Percentiles rank a stretch among this genome's conserved stretches.
These are phyloP conservation scores for Naganishia vishniacii DNA, from an alignment of 768 basidiomycete genomes.

Conservation along the genomic window DNA sequence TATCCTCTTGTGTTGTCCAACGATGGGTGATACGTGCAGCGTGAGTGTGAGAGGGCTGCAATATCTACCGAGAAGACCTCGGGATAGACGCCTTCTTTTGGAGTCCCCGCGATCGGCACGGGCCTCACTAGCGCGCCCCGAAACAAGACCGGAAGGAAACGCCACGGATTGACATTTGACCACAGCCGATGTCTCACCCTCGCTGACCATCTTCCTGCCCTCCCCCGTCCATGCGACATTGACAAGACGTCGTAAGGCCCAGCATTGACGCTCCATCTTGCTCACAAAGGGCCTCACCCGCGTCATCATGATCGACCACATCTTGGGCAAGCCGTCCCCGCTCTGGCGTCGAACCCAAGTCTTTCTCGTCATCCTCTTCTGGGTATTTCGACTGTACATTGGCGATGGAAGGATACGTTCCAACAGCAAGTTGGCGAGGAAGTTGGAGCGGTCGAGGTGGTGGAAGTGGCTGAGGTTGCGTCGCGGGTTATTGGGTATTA, in stretches of 20 bases:
- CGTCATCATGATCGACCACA: slow-evolving; percentile 80
- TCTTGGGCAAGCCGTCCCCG: slow-evolving; percentile 77
- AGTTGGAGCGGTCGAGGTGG: slow-evolving; percentile 35
- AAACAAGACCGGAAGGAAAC: too few species aligned
- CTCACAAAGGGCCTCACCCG: neutral
- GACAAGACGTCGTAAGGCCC: too few species aligned
- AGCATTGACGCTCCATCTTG: too few species aligned
- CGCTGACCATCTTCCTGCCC: neutral
- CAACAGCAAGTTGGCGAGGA: slow-evolving; percentile 19
- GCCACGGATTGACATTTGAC: too few species aligned
- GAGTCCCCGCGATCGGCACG: too few species aligned
- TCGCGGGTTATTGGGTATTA: slow-evolving; percentile 28
- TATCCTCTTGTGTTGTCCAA: too few species aligned
- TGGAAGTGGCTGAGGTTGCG: slow-evolving; percentile 2
- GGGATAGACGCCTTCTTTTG: too few species aligned
- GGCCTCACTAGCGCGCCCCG: too few species aligned
- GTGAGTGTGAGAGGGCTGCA: too few species aligned
- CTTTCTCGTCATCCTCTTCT: slow-evolving; percentile 83
- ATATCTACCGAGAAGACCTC: too few species aligned
- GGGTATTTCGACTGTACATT: slow-evolving; percentile 71
- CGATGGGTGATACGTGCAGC: too few species aligned
- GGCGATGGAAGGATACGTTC: slow-evolving; percentile 50
- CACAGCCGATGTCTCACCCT: neutral
- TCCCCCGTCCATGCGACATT: too few species aligned
- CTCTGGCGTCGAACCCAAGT: slow-evolving; percentile 92